phyloP scores from a whole-genome alignment of 2,329 filamentous ascomycete species.

The Westerdykella sp. region DNA sequence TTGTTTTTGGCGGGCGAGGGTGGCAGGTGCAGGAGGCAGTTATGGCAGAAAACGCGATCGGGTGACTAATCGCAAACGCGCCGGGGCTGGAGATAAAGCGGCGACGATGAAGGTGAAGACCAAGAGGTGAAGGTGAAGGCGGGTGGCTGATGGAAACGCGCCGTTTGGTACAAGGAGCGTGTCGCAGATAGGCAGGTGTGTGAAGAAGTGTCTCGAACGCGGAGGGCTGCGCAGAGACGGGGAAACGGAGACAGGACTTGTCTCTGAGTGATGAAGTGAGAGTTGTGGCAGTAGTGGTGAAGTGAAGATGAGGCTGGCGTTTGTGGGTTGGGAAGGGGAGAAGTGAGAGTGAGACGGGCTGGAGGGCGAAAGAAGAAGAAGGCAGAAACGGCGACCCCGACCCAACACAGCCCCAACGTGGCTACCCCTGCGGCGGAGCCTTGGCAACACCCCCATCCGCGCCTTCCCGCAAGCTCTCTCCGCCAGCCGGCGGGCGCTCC shows the following conservation, averaged over 20 bases:
- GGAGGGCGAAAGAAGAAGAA: too few relatives aligned
- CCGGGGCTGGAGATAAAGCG: conserved; percentile 14
- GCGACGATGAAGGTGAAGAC: conserved; percentile 2
- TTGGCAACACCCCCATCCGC: too few relatives aligned
- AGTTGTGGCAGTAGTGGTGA: too few relatives aligned
- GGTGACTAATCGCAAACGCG: conserved; percentile 8
- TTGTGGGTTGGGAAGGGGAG: too few relatives aligned
- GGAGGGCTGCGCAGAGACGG: background rate
- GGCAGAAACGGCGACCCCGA: too few relatives aligned
- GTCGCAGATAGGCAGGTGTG: conserved; percentile 1
- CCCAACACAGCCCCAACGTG: too few relatives aligned
- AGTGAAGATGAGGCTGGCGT: too few relatives aligned
- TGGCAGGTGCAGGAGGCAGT: conserved; percentile 7
- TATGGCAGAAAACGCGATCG: conserved; percentile 10
- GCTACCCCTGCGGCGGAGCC: too few relatives aligned
- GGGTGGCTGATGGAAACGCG: conserved; percentile 4
- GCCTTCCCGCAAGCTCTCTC: background rate
- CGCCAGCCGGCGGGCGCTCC: conserved; percentile 3
- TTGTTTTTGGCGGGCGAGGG: conserved; percentile 7
- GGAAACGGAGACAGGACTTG: background rate
- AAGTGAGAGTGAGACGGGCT: too few relatives aligned
- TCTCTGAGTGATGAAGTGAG: background rate
- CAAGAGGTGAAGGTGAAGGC: conserved; percentile 7
- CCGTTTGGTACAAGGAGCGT: background rate
- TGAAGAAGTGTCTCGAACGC: background rate